Base-by-base conservation (phyloP, 805 yeast species). In the Candida lessepsii region DNA sequence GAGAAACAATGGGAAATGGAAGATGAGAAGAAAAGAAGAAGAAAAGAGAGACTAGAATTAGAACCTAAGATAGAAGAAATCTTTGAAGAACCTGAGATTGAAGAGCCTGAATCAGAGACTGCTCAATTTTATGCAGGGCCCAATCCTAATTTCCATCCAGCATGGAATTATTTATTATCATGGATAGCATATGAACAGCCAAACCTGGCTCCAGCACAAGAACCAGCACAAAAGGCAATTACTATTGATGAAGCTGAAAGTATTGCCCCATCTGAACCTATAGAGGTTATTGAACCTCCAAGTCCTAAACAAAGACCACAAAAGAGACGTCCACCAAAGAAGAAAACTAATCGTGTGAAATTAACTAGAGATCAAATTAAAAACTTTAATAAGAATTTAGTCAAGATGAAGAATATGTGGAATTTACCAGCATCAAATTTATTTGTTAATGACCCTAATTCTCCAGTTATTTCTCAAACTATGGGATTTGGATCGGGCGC, bases 81-180 rank as follows among this genome's bases (percentile, higher is more conserved):
- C 34, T 15, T 9, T 30, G 37, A 34, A 18, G 27, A 30, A 25
- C 27, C 4, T 23, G 30, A 23, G 9, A 19, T 44, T 3, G 29
- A 14, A 17, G 43, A 39, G 24, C 41, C 41, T 5, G 11, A 7
- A 7, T 20, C 36, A 9, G 37, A 35, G 18, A 34, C 15, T 6
- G 5, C 13, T 4, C 15, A 15, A 10, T 47, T 49, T 46, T 6
- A 45, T 29, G 48, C 51, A 10, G 48, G 47, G 1, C 50, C 30
- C 7, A 46, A 44, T 23, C 58, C 59, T 5, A 46, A 61, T 11
- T 66, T 65, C 39, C 58, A 58, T 39, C 71, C 71, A 3, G 40
- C 54, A 9, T 68, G 73, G 73, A 60, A 58, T 37, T 61, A 60
- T 41, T 21, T 66, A 13, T 52, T 67, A 16, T 62, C 70, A 8